phyloP scores from a whole-genome alignment of 2,329 filamentous ascomycete genomes.

The Ophiostoma quercus region DNA sequence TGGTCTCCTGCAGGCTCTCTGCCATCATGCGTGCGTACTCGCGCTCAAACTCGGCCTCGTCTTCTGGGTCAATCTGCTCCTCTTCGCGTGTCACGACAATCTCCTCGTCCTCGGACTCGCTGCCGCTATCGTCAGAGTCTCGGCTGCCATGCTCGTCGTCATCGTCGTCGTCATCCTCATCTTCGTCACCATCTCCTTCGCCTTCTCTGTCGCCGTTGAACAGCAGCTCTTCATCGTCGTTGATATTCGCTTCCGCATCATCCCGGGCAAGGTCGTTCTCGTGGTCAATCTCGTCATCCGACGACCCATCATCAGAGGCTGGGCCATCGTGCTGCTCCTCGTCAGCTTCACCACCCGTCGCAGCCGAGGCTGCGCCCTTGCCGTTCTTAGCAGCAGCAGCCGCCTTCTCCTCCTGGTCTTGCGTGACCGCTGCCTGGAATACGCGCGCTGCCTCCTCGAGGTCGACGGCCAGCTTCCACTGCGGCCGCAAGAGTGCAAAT shows the following conservation, averaged over 20 bases:
- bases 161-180: conserved; percentile 50
- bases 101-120: conserved; percentile 73
- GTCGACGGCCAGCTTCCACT: conserved; percentile 82
- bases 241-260: conserved; percentile 47
- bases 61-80: conserved; percentile 85
- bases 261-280: conserved; percentile 60
- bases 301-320: conserved; percentile 80
- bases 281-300: conserved; percentile 70
- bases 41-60: conserved; percentile 93
- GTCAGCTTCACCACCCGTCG: background rate
- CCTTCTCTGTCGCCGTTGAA: conserved; percentile 38
- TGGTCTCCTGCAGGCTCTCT: conserved; percentile 80
- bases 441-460: conserved; percentile 75
- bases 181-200: conserved; percentile 36
- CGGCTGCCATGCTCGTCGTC: conserved; percentile 47
- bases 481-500: conserved; percentile 75
- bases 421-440: conserved; percentile 81
- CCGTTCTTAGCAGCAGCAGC: conserved; percentile 53
- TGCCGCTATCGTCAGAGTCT: conserved; percentile 37
- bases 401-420: conserved; percentile 79
- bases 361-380: conserved; percentile 16
- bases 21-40: conserved; percentile 98
- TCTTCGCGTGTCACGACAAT: conserved; percentile 89
- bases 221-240: conserved; percentile 51
- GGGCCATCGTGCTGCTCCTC: conserved; percentile 55